Base-by-base conservation (phyloP, 1,139 yeast species). In the Zhuliangozyma blackwelliae region DNA sequence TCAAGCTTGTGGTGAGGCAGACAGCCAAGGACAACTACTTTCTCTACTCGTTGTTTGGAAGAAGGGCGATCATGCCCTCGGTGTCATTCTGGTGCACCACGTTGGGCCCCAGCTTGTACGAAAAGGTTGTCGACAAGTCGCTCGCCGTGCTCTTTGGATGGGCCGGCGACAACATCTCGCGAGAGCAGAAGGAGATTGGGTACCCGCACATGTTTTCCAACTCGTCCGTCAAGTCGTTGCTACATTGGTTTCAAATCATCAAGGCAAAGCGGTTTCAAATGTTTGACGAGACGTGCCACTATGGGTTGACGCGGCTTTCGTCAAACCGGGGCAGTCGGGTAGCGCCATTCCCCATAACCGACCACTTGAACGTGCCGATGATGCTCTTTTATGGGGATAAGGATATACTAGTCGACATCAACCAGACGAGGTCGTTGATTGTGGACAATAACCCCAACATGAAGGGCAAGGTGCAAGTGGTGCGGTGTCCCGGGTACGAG, bases 271-370 rank as follows among this genome's bases (percentile, higher is more conserved):
- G 75, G 39, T 68, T 70, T 43, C 75, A 70, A 48, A 70, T 71
- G 75, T 68, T 63, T 47, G 68, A 69, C 52, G 78, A 63, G 61
- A 68, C 75, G 6, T 49, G 55, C 33, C 44, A 44, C 12, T 54
- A 55, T 22, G 59, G 61, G 11, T 32, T 49, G 30, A 51, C 57
- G 6, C 44, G 43, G 28, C 40, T 57, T 23, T 40, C 55, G 2
- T 58, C 60, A 8, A 34, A 37, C 12, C 68, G 63, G 25, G 50
- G 55, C 2, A 57, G 78, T 50, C 63, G 75, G 40, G 84, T 78
- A 5, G 80, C 87, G 1, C 79, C 82, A 3, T 78, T 70, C 40
- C 76, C 77, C 4, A 27, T 68, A 62, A 45, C 72, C 65, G 40
- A 66, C 41, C 73, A 71, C 28, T 59, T 71, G 13, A 55, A 67